These are phyloP conservation scores for Peniophora sp. DNA, from an alignment of 1,284 basidiomycete species.

Conservation along the genomic window DNA sequence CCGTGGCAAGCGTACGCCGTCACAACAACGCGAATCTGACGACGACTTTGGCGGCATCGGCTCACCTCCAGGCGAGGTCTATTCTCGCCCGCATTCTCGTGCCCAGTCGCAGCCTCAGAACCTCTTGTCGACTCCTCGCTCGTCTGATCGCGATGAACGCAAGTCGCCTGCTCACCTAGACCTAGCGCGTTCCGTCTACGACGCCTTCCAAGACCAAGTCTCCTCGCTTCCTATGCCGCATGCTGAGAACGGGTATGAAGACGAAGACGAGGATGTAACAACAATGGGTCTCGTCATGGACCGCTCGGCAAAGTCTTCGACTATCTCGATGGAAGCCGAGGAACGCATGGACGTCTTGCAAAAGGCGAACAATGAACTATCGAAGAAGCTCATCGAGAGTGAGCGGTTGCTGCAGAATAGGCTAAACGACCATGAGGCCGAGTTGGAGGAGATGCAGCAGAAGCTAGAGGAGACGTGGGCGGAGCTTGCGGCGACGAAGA, in stretches of 20 bases:
- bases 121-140: constrained; percentile 15
- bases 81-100: constrained; percentile 56
- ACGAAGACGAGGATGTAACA: constrained; percentile 40
- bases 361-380: constrained; percentile 65
- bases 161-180: constrained; percentile 24
- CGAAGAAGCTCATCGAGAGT: constrained; percentile 63
- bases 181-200: constrained; percentile 23
- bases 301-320: constrained; percentile 47
- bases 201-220: constrained; percentile 23
- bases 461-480: constrained; percentile 64
- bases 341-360: constrained; percentile 66
- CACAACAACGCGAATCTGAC: constrained; percentile 38
- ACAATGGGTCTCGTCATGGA: constrained; percentile 51
- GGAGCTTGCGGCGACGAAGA: constrained; percentile 68
- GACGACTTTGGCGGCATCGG: constrained; percentile 18
- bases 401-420: constrained; percentile 61
- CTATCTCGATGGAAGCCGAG: constrained; percentile 52
- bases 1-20: constrained; percentile 47
- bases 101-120: constrained; percentile 40
- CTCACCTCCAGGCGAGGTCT: constrained; percentile 33
- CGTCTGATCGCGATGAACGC: constrained; percentile 20
- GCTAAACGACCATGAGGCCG: constrained; percentile 65
- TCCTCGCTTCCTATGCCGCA: constrained; percentile 33
- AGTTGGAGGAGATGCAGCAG: constrained; percentile 68
- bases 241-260: constrained; percentile 21